A percentile compares a stretch with the other conserved stretches of the same genome.
Conservation (phyloP, 768 basidiomycete species). For the Pulveroboletus sp. region DNA sequence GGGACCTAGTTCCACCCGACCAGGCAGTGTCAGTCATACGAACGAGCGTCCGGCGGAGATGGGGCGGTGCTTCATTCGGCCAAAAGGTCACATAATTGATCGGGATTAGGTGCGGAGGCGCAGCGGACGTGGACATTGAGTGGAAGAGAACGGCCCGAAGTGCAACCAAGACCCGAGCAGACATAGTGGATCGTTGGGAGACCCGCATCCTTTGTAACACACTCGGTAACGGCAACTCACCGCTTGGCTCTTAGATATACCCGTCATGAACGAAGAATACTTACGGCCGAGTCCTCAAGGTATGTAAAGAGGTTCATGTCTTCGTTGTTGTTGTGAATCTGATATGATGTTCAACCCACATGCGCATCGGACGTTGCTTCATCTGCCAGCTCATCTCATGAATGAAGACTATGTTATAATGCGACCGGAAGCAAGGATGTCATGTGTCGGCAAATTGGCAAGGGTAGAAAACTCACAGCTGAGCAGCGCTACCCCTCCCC, state of each 20-base stretch:
- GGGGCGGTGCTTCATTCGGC: not conserved
- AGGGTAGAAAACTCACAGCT: constrained; percentile 44
- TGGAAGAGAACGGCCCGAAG: not conserved
- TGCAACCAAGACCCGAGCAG: constrained; percentile 1
- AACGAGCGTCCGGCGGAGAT: constrained; percentile 1
- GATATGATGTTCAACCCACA: not conserved
- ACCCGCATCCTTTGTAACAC: not conserved
- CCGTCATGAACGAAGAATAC: constrained; percentile 55
- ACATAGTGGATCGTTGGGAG: not conserved
- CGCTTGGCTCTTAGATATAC: constrained; percentile 42
- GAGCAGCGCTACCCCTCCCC: constrained; percentile 52
- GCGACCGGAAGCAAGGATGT: no score
- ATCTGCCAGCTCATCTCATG: constrained; percentile 66
- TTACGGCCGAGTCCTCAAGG: constrained; percentile 44
- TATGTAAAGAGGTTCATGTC: constrained; percentile 61
- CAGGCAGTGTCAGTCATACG: constrained; percentile 1
- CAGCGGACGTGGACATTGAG: not conserved
- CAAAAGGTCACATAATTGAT: not conserved
- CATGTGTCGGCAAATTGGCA: not conserved
- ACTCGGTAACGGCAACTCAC: constrained; percentile 20
- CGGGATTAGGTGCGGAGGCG: not conserved
- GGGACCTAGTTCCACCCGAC: constrained; percentile 34
- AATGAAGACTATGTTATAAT: constrained; percentile 42
- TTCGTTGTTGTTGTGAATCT: constrained; percentile 64
- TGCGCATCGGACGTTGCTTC: not conserved